Percentiles rank a stretch among this genome's conserved stretches.
These are phyloP conservation scores for Lactarius hatsudake DNA, from an alignment of 768 basidiomycete species.

Conservation along the genomic window DNA sequence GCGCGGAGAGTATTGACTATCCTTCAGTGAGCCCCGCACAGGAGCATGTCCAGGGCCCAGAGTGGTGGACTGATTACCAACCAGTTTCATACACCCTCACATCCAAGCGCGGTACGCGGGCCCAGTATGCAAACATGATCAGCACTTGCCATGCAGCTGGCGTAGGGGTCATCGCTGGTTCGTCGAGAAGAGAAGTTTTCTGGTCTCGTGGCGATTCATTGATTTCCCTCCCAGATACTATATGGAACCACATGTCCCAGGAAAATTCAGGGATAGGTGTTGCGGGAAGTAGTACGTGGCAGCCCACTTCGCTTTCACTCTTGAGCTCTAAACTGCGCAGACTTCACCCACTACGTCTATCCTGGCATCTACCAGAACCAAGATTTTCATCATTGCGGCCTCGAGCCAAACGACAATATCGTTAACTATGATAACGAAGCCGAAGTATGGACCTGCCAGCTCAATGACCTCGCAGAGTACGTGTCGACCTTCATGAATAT, in stretches of 20 bases:
- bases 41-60: conserved; percentile 54
- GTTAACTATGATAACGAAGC: conserved; percentile 50
- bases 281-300: conserved; percentile 15
- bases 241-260: conserved; percentile 68
- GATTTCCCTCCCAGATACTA: conserved; percentile 40
- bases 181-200: neutral
- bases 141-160: conserved; percentile 39
- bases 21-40: conserved; percentile 46
- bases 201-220: conserved; percentile 32
- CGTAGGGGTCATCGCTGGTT: conserved; percentile 42
- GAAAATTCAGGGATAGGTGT: conserved; percentile 39
- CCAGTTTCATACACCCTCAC: conserved; percentile 63
- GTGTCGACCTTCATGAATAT: no score
- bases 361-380: conserved; percentile 34
- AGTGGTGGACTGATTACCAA: conserved; percentile 79
- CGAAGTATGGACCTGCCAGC: conserved; percentile 49
- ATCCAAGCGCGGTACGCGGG: conserved; percentile 61
- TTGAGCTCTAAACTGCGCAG: neutral
- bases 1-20: neutral
- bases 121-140: conserved; percentile 47
- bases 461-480: conserved; percentile 41
- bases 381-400: conserved; percentile 66
- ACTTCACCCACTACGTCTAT: conserved; percentile 50
- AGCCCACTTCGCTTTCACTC: no score
- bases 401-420: conserved; percentile 51